phyloP scores from a whole-genome alignment of 2,329 filamentous ascomycete species.

The Westerdykella aurantiaca region DNA sequence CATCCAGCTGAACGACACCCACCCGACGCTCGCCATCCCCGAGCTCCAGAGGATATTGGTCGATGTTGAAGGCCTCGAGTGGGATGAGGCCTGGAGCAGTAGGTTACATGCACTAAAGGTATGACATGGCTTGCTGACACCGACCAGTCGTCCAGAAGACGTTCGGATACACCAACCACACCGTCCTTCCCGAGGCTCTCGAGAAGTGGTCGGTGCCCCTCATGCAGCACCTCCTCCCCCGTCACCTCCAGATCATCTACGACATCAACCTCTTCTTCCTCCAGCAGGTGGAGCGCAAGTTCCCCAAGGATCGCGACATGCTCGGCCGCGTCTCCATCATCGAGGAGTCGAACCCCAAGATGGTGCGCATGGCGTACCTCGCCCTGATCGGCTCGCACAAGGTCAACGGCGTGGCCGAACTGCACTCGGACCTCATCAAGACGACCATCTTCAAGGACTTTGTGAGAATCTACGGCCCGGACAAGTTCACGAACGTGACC shows the following conservation, averaged over 20 bases:
- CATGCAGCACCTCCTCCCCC: constrained; percentile 84
- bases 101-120: constrained; percentile 30
- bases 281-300: constrained; percentile 80
- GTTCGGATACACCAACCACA: constrained; percentile 98
- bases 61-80: constrained; percentile 84
- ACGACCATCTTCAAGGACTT: constrained; percentile 99
- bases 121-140: constrained; percentile 11
- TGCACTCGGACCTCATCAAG: constrained; percentile 96
- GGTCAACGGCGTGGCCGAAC: constrained; percentile 95
- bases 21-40: constrained; percentile 92
- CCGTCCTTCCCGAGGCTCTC: constrained; percentile 88
- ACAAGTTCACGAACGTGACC: constrained; percentile 98
- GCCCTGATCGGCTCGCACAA: constrained; percentile 98
- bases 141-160: constrained; percentile 47
- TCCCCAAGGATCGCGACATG: constrained; percentile 84
- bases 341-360: constrained; percentile 93
- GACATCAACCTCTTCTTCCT: constrained; percentile 96
- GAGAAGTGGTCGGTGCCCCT: constrained; percentile 98
- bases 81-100: constrained; percentile 87
- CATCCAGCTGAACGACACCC: constrained; percentile 97
- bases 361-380: constrained; percentile 94
- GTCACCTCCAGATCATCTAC: constrained; percentile 95
- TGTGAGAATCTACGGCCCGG: constrained; percentile 85
- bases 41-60: constrained; percentile 90
- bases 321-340: constrained; percentile 89